phyloP scores from a whole-genome alignment of 1,284 basidiomycete species.

The Takashimella tepidaria region DNA sequence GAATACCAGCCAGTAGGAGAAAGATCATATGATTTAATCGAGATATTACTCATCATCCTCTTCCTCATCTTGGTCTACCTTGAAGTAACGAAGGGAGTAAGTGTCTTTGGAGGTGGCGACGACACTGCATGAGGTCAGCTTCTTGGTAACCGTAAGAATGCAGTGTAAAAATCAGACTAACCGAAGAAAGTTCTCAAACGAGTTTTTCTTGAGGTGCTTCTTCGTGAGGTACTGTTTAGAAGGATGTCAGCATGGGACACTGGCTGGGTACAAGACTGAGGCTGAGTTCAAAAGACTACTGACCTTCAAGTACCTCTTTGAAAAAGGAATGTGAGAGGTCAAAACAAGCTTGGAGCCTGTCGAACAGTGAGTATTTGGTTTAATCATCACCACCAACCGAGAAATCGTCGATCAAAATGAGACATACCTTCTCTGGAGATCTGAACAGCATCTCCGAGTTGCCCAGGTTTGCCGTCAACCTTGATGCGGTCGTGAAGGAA shows the following conservation, averaged over 20 bases:
- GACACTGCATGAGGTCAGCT: constrained; percentile 53
- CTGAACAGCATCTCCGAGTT: constrained; percentile 79
- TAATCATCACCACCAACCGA: too few species aligned
- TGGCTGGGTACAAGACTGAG: neutral
- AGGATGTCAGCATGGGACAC: neutral
- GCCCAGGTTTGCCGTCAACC: constrained; percentile 63
- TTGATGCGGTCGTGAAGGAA: constrained; percentile 93
- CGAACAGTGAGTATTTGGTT: constrained; percentile 9
- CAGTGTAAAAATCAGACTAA: constrained; percentile 13
- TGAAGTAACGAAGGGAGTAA: constrained; percentile 90
- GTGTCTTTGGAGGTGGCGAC: constrained; percentile 83
- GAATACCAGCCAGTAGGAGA: neutral
- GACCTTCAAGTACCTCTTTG: constrained; percentile 67
- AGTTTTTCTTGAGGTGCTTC: constrained; percentile 77
- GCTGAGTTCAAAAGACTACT: constrained; percentile 1
- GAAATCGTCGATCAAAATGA: too few species aligned
- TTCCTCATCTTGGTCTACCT: constrained; percentile 70
- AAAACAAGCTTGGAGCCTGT: constrained; percentile 73
- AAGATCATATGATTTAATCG: neutral
- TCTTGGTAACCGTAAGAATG: neutral
- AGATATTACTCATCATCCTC: constrained; percentile 46
- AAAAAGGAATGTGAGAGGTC: constrained; percentile 75
- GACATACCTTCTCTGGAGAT: constrained; percentile 71
- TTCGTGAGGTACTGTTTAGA: constrained; percentile 77
- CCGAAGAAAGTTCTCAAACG: constrained; percentile 47